Percentiles rank a stretch among this genome's conserved stretches.
phyloP scores from a whole-genome alignment of 257 asterid genomes.

The Petunia secreta region DNA sequence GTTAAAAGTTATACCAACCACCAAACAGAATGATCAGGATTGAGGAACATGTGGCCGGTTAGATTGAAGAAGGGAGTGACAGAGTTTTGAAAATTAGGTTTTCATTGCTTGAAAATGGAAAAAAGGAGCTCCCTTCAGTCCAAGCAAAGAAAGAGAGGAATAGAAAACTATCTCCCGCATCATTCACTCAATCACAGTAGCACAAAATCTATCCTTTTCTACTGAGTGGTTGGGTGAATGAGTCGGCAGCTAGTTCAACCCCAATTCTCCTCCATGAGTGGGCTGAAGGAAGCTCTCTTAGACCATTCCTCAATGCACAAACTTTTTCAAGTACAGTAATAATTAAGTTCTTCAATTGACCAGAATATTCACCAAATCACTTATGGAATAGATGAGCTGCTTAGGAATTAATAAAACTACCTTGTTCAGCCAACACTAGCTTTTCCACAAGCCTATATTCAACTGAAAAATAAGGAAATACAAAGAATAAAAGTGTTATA shows the following conservation, averaged over 20 bases:
- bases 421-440: neutral
- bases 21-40: neutral
- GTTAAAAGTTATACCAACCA: neutral
- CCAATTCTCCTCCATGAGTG: constrained; percentile 78
- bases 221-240: constrained; percentile 84
- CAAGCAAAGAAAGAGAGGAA: constrained; percentile 81
- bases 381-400: neutral
- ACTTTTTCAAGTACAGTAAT: neutral
- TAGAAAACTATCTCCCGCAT: constrained; percentile 95
- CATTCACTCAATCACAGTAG: constrained; percentile 97
- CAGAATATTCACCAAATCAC: constrained; percentile 9
- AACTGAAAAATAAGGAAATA: neutral
- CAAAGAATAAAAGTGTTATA: neutral
- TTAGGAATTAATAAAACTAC: neutral
- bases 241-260: constrained; percentile 93
- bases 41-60: neutral
- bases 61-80: neutral
- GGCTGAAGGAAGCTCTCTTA: constrained; percentile 96
- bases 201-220: constrained; percentile 42
- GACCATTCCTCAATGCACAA: constrained; percentile 43
- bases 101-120: constrained; percentile 28
- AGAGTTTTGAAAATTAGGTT: neutral
- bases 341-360: neutral
- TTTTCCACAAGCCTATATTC: neutral
- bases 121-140: constrained; percentile 99